phyloP scores from a whole-genome alignment of 2,329 filamentous ascomycete genomes.

The Cladosporium sp. region DNA sequence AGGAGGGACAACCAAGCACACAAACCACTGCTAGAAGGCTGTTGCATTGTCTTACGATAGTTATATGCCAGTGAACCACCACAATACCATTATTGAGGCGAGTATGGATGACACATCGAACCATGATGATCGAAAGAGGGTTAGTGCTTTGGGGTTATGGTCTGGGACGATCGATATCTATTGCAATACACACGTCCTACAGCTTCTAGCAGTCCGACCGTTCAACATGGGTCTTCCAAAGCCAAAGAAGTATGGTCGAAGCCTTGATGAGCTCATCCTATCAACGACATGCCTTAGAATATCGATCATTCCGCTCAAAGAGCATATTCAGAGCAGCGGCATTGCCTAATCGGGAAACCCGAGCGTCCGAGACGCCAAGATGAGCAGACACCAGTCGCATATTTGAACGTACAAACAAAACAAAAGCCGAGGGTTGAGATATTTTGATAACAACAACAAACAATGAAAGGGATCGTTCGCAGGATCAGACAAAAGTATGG shows the following conservation, averaged over 20 bases:
- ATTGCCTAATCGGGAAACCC: not conserved
- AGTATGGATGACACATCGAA: not conserved
- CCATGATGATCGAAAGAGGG: not conserved
- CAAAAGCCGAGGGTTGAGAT: not conserved
- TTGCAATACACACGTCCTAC: too few species aligned
- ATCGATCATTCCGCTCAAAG: not conserved
- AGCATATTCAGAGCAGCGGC: not conserved
- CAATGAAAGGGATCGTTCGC: not conserved
- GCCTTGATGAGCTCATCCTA: not conserved
- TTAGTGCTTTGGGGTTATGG: not conserved
- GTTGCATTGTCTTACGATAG: not conserved
- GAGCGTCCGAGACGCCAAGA: not conserved
- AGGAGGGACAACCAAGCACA: not conserved
- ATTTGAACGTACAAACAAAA: too few species aligned
- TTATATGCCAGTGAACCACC: not conserved
- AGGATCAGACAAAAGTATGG: not conserved
- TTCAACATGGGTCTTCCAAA: too few species aligned
- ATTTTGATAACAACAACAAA: not conserved
- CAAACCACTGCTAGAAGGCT: not conserved
- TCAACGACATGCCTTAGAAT: not conserved
- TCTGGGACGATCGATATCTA: not conserved
- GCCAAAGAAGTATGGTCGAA: not conserved
- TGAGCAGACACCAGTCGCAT: too few species aligned
- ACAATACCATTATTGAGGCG: not conserved
- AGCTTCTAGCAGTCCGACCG: too few species aligned